These are phyloP conservation scores for Bassia scoparia DNA, from an alignment of 148 eudicot genomes.

Conservation along the genomic window DNA sequence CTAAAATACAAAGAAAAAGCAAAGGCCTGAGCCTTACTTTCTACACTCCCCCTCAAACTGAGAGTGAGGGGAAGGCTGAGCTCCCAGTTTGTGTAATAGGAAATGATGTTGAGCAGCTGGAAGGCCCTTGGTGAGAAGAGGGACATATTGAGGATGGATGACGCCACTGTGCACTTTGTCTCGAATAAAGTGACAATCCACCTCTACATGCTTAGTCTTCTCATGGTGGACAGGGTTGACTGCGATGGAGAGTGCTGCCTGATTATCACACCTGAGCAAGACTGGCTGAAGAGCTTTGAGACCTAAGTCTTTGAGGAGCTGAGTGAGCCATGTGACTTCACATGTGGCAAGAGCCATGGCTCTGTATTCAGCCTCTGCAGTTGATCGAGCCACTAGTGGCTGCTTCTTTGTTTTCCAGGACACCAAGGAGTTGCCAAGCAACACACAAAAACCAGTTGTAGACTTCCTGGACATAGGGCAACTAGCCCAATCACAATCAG, in stretches of 20 bases:
- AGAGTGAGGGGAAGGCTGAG: no score
- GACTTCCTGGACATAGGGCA: not conserved
- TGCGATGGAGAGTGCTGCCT: not conserved
- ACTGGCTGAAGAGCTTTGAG: not conserved
- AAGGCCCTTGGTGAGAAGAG: no score
- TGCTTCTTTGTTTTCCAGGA: not conserved
- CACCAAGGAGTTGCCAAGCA: not conserved
- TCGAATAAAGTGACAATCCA: no score
- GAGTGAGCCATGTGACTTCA: not conserved
- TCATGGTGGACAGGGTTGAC: not conserved
- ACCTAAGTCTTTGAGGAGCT: not conserved
- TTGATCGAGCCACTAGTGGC: no score
- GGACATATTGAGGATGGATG: no score
- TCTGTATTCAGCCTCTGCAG: not conserved
- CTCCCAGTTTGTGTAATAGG: no score
- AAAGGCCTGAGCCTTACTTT: no score
- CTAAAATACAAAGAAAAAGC: no score
- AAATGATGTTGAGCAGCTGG: no score
- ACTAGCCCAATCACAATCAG: slow-evolving; percentile 3
- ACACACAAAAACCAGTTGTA: not conserved
- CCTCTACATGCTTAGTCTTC: no score
- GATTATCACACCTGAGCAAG: not conserved
- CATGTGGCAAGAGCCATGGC: not conserved
- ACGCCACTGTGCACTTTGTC: no score
- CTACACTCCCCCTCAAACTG: no score